Evolutionary conservation across 768 basidiomycete species (phyloP), one percentile per base, ranked within the genome.

Genomic region (Pisolithus sp.): DNA sequence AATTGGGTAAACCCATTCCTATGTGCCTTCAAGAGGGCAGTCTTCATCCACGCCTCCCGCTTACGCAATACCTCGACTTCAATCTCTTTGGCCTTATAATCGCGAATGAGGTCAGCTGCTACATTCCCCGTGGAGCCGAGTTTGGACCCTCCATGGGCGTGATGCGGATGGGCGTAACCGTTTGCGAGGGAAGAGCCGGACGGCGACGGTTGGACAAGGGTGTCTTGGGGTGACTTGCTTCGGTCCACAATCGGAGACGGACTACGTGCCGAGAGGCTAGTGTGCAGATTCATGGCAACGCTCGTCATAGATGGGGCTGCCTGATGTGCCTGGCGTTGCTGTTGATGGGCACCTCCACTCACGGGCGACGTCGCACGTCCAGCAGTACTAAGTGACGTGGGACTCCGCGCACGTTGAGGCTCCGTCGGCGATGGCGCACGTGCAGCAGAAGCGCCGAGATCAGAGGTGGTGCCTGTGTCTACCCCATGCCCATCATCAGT

Each of bases 41-140:
- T 82, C 63, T 81, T 84, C 83, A 97, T 85, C 86, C 95, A 96
- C 34, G 73, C 71, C 72, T 92, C 84, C 57, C 89, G 81, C 62
- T 81, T 81, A 76, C 82, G 85, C 57, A 86, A 68, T 43, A 73
- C 73, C 57, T 92, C 90, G 43, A 96, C 63, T 66, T 95, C 93
- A 36, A 75, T 72, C 57, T 94, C 93, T 65, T 87, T 92, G 34
- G 78, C 77, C 67, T 88, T 92, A 54, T 93, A 70, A 59, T 93
- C 91, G 38, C 83, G 76, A 41, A 89, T 70, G 54, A 92, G 68
- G 61, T 94, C 93, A 12, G 85, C 81, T 3, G 85, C 76, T 18
- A 86, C 75, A 62, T 81, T 88, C 6, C 83, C 79, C 0, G 84
- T 78, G 9, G 87, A 88, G 0, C 82, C 70, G 0, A 59, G 72